Evolutionary conservation across 164 flowering plant species (phyloP).

Genomic region (Dillenia turbinata): DNA sequence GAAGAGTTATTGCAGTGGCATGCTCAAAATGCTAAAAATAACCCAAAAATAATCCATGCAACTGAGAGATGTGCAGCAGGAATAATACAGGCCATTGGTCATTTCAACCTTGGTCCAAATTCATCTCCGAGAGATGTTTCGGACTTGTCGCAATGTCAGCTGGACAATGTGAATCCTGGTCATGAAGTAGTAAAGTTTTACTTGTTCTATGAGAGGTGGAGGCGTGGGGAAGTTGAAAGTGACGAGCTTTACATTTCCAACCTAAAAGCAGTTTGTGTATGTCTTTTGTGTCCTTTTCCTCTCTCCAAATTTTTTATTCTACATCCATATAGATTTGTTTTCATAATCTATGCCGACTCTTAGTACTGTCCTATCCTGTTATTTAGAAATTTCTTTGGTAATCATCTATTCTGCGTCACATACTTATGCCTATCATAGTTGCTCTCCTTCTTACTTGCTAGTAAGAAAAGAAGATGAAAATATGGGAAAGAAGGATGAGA

Average conservation of each 20-base stretch:
- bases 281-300: constrained; percentile 10
- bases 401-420: too few relatives aligned
- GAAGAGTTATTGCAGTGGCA: constrained; percentile 84
- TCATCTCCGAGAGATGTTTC: constrained; percentile 58
- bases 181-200: constrained; percentile 63
- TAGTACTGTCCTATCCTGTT: too few relatives aligned
- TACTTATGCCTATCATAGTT: too few relatives aligned
- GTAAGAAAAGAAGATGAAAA: too few relatives aligned
- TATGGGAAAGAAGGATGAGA: too few relatives aligned
- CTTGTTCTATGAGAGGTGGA: constrained; percentile 72
- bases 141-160: constrained; percentile 29
- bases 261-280: constrained; percentile 45
- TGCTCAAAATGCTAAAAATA: constrained; percentile 64
- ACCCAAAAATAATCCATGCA: constrained; percentile 75
- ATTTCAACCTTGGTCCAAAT: constrained; percentile 60
- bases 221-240: constrained; percentile 62
- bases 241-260: constrained; percentile 28
- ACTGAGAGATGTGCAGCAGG: constrained; percentile 83
- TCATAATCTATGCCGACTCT: too few relatives aligned
- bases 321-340: too few relatives aligned
- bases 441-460: too few relatives aligned
- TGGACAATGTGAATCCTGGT: constrained; percentile 36
- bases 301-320: too few relatives aligned
- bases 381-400: too few relatives aligned
- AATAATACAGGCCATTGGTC: constrained; percentile 81